Base-by-base conservation (phyloP, 2,329 filamentous ascomycete species). In the Aspergillus amoenus region DNA sequence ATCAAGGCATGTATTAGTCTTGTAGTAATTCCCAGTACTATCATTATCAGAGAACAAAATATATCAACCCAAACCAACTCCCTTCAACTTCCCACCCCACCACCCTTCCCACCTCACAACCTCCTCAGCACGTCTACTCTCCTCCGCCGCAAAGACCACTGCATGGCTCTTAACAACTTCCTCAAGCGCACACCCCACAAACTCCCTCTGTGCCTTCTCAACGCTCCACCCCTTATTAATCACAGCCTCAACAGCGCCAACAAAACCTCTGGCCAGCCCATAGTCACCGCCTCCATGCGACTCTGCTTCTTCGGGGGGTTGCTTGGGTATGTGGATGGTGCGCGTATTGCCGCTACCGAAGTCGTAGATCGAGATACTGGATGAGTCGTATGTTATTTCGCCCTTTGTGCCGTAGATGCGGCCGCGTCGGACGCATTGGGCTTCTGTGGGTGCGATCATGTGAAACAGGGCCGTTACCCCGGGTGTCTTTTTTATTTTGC, bases 81-180 rank as follows among this genome's bases (percentile, higher is more conserved):
- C 12, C 13, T 9, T 24, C 49, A 88, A 79, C 61, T 85, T 79
- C 57, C 74, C 70, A 32, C 76, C 74, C 91, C 91, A 96, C 90
- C 91, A 96, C 46, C 81, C 74, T 43, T 77, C 76, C 87, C 90
- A 97, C 64, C 88, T 82, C 4, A 97, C 76, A 7, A 94, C 87
- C 69, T 82, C 86, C 68, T 83, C 85, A 50, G 82, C 81, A 49
- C 78, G 80, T 67, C 93, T 84, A 5, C 93, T 91, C 66, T 96
- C 89, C 75, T 97, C 94, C 0, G 93, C 94, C 22, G 91, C 93
- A 78, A 97, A 99, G 0, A 97, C 93, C 75, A 94, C 84, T 2
- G 90, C 93, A 76, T 97, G 94, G 68, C 91, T 96, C 48, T 89
- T 82, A n/a, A 97, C 82, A 1, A 89, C 85, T 69, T 97, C 94